phyloP scores from a whole-genome alignment of 805 yeast genomes.

The Nakazawaea sp. region DNA sequence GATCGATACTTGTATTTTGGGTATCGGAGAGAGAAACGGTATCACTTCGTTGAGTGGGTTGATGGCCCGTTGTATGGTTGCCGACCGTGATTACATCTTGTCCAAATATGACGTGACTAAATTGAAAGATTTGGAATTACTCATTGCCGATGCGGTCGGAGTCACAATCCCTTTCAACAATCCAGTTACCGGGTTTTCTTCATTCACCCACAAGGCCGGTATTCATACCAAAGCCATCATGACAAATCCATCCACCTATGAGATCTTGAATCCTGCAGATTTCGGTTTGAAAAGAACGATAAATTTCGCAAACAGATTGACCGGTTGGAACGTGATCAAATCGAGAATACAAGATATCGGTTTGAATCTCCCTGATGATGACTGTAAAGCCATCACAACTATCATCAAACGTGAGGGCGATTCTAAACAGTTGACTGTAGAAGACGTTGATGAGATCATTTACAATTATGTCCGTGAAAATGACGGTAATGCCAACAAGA shows the following conservation, averaged over 20 bases:
- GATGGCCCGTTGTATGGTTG: slow-evolving; percentile 59
- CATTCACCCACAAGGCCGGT: slow-evolving; percentile 60
- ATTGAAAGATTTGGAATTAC: slow-evolving; percentile 50
- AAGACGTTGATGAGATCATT: slow-evolving; percentile 55
- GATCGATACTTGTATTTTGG: slow-evolving; percentile 52
- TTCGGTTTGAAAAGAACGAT: slow-evolving; percentile 57
- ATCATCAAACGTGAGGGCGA: slow-evolving; percentile 54
- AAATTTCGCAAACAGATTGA: slow-evolving; percentile 53
- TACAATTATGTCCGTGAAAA: slow-evolving; percentile 30
- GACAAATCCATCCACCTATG: slow-evolving; percentile 59
- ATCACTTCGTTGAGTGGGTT: slow-evolving; percentile 56
- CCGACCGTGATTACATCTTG: slow-evolving; percentile 51
- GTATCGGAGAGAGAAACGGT: slow-evolving; percentile 61
- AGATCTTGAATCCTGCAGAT: slow-evolving; percentile 50
- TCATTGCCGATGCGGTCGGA: slow-evolving; percentile 53
- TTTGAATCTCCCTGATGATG: slow-evolving; percentile 48
- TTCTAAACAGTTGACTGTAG: slow-evolving; percentile 51
- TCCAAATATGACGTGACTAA: slow-evolving; percentile 50
- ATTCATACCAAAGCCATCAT: slow-evolving; percentile 57
- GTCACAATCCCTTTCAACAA: slow-evolving; percentile 56
- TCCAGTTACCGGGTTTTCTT: slow-evolving; percentile 60
- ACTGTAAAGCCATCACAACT: slow-evolving; percentile 47
- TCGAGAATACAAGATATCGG: slow-evolving; percentile 55
- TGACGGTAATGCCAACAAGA: slow-evolving; percentile 34
- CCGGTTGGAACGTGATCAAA: slow-evolving; percentile 61